These are phyloP conservation scores for Talaromyces proteolyticus DNA, from an alignment of 495 filamentous ascomycete species.

Conservation along the genomic window DNA sequence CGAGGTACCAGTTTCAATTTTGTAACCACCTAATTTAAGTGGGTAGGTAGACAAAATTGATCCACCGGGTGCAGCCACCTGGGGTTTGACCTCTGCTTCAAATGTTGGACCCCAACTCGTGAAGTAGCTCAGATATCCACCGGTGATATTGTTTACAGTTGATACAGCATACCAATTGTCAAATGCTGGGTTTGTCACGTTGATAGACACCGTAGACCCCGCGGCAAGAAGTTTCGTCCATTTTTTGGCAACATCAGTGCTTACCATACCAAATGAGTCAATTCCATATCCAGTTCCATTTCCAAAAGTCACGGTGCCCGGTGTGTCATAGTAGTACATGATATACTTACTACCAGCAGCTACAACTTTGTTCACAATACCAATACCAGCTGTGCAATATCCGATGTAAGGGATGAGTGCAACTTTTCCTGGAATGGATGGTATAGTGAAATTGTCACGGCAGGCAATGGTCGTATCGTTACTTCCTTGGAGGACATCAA, in stretches of 20 bases:
- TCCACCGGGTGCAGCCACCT: conserved; percentile 48
- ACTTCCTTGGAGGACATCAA: conserved; percentile 27
- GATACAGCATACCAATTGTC: not conserved
- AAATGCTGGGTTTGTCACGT: conserved; percentile 17
- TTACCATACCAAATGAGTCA: conserved; percentile 17
- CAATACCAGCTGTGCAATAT: conserved; percentile 32
- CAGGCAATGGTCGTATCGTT: conserved; percentile 39
- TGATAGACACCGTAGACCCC: conserved; percentile 31
- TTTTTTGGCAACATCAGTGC: conserved; percentile 38
- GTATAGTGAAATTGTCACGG: conserved; percentile 31
- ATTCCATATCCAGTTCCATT: conserved; percentile 6
- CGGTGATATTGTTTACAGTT: conserved; percentile 6
- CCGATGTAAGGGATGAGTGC: conserved; percentile 49
- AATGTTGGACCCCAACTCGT: conserved; percentile 53
- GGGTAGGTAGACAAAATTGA: conserved; percentile 53
- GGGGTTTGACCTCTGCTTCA: conserved; percentile 48
- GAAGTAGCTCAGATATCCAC: conserved; percentile 37
- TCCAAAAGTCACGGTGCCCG: conserved; percentile 12
- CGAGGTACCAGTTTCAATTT: conserved; percentile 43
- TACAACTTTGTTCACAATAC: conserved; percentile 44
- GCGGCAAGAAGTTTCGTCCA: conserved; percentile 37
- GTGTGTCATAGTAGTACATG: conserved; percentile 40
- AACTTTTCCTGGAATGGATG: conserved; percentile 44
- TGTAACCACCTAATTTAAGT: conserved; percentile 33
- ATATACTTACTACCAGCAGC: conserved; percentile 49